Percentiles rank a stretch among this genome's conserved stretches.
phyloP scores from a whole-genome alignment of 495 filamentous ascomycete species.

The Sordaria brevicollis region DNA sequence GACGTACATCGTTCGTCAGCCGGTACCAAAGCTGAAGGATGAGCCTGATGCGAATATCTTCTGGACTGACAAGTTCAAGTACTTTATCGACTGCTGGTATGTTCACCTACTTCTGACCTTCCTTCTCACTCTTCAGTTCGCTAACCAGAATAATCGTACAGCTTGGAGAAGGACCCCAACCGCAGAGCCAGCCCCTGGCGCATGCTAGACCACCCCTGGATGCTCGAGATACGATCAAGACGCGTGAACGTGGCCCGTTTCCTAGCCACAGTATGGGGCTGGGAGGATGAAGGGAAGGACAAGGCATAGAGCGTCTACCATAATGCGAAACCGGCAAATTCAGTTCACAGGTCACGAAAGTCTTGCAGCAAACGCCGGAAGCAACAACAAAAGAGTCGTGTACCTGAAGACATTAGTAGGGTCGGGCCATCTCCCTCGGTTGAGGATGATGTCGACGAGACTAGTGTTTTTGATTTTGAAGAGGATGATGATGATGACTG shows the following conservation, averaged over 20 bases:
- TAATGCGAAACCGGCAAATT: not conserved
- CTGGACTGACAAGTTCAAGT: conserved; percentile 96
- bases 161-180: conserved; percentile 84
- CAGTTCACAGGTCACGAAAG: not conserved
- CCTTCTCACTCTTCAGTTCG: not conserved
- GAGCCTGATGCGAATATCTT: conserved; percentile 71
- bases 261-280: conserved; percentile 88
- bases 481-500: not conserved
- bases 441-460: not conserved
- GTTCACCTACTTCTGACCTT: conserved; percentile 25
- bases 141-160: conserved; percentile 22
- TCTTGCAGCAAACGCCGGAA: not conserved
- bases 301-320: not conserved
- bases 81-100: conserved; percentile 99
- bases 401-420: not conserved
- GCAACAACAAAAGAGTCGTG: not conserved
- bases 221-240: conserved; percentile 88
- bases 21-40: conserved; percentile 92
- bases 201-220: conserved; percentile 99
- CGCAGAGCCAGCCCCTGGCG: conserved; percentile 91
- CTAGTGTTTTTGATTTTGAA: not conserved
- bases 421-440: not conserved
- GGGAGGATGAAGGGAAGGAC: conserved; percentile 44
- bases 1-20: conserved; percentile 93
- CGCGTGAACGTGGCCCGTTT: conserved; percentile 95